phyloP scores from a whole-genome alignment of 345 rosid species.

The Populus deltoides region DNA sequence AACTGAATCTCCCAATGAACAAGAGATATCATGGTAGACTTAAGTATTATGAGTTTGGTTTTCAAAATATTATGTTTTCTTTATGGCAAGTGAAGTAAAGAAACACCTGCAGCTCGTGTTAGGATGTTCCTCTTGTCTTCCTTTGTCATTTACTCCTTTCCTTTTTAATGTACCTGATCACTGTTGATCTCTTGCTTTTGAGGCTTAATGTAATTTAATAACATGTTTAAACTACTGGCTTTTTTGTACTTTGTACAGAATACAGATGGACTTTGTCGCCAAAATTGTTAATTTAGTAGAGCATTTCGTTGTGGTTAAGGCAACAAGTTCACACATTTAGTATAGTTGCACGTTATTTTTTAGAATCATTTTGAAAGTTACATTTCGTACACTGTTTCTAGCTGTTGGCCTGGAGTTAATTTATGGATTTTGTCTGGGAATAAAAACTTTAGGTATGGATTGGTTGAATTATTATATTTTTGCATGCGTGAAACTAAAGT shows the following conservation, averaged over 20 bases:
- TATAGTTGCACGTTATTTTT: constrained; percentile 26
- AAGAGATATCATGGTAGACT: constrained; percentile 29
- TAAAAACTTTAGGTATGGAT: constrained; percentile 17
- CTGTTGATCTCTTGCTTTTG: constrained; percentile 29
- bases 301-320: constrained; percentile 18
- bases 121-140: constrained; percentile 9
- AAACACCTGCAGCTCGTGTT: constrained; percentile 15
- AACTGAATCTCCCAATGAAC: constrained; percentile 32
- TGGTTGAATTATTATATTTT: constrained; percentile 8
- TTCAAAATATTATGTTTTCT: constrained; percentile 25
- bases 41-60: constrained; percentile 24
- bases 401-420: constrained; percentile 9
- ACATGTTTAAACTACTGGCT: constrained; percentile 14
- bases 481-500: constrained; percentile 13
- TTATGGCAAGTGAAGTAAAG: not conserved
- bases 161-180: constrained; percentile 12
- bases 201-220: constrained; percentile 20
- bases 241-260: constrained; percentile 29
- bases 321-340: constrained; percentile 9
- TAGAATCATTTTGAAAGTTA: constrained; percentile 29
- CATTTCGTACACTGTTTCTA: constrained; percentile 17
- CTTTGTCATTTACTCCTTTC: not conserved
- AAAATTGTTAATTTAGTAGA: constrained; percentile 17
- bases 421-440: constrained; percentile 25
- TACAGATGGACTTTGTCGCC: constrained; percentile 36